These are phyloP conservation scores for Leccinum arenicola DNA, from an alignment of 768 basidiomycete species.

Conservation along the genomic window DNA sequence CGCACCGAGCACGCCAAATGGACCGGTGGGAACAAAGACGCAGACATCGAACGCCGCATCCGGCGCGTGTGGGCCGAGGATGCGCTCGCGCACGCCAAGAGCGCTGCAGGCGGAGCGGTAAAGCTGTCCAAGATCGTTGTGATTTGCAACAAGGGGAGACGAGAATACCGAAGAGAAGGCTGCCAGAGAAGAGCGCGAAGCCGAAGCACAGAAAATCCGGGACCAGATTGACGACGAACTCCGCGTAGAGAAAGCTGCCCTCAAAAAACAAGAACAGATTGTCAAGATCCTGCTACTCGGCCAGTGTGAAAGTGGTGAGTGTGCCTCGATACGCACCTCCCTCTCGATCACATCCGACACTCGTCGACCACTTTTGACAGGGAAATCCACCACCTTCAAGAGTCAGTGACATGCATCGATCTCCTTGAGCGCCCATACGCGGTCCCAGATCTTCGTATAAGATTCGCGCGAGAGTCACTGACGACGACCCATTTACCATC, in stretches of 20 bases:
- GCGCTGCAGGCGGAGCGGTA: too few relatives aligned
- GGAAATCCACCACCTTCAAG: constrained; percentile 72
- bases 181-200: constrained; percentile 46
- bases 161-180: constrained; percentile 50
- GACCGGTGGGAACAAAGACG: too few relatives aligned
- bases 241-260: constrained; percentile 42
- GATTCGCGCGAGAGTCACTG: constrained; percentile 54
- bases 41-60: too few relatives aligned
- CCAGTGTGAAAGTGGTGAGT: constrained; percentile 63
- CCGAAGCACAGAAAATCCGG: constrained; percentile 56
- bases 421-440: constrained; percentile 6
- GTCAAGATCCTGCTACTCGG: constrained; percentile 63
- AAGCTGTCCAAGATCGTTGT: too few relatives aligned
- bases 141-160: constrained; percentile 13
- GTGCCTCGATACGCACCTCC: background rate
- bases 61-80: too few relatives aligned
- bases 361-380: constrained; percentile 30
- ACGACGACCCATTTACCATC: constrained; percentile 64
- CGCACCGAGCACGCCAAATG: too few relatives aligned
- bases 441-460: constrained; percentile 65
- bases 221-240: constrained; percentile 63
- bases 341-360: background rate
- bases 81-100: too few relatives aligned
- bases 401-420: constrained; percentile 37
- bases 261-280: constrained; percentile 45